A percentile compares a stretch with the other conserved stretches of the same genome.
Evolutionary conservation across 345 rosid species (phyloP).

Genomic region (Alliaria petiolata): DNA sequence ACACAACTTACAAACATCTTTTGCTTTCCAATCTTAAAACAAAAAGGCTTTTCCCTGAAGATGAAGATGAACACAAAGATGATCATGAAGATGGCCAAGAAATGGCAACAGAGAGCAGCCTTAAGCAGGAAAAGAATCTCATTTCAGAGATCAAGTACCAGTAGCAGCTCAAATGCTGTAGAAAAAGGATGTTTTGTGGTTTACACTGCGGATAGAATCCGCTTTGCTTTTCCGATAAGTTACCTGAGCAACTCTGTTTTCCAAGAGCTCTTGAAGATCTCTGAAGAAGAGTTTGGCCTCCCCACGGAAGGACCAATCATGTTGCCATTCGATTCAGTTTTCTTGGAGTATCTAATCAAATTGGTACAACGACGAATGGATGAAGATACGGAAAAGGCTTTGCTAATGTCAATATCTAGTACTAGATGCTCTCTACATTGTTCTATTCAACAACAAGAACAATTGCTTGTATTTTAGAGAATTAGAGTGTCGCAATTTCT

Average conservation of each 20-base stretch:
- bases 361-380: constrained; percentile 22
- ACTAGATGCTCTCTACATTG: background rate
- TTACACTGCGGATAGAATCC: constrained; percentile 24
- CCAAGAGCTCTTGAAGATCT: constrained; percentile 34
- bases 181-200: constrained; percentile 34
- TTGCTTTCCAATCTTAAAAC: background rate
- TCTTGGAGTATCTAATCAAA: constrained; percentile 23
- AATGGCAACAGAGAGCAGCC: constrained; percentile 27
- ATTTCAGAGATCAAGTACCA: background rate
- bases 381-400: constrained; percentile 31
- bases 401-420: constrained; percentile 15
- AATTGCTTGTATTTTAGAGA: constrained; percentile 6
- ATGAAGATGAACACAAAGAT: background rate
- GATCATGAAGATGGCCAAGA: constrained; percentile 22
- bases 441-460: background rate
- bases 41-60: background rate
- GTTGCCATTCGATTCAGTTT: constrained; percentile 27
- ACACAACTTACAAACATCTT: background rate
- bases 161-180: background rate
- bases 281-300: constrained; percentile 40
- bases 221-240: constrained; percentile 21
- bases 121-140: constrained; percentile 19
- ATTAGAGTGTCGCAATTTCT: background rate
- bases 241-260: constrained; percentile 23
- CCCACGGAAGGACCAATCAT: constrained; percentile 11